Conservation (phyloP, 805 yeast genomes). For the Wickerhamiella domercqiae region DNA sequence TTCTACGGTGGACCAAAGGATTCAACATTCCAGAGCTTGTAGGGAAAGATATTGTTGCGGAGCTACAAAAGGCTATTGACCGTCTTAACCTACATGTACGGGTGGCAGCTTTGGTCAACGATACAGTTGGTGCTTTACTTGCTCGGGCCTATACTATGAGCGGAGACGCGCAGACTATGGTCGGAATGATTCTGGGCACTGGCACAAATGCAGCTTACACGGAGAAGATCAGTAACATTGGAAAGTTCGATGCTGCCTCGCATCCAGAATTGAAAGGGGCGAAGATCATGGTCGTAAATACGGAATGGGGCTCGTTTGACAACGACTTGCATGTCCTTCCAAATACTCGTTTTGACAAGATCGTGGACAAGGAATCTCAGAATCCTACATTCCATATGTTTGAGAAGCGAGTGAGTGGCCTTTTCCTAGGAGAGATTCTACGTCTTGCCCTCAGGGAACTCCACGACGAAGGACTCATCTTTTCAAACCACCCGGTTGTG, state of each 20-base stretch:
- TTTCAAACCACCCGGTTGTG: slow-evolving; percentile 22
- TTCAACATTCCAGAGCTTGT: slow-evolving; percentile 75
- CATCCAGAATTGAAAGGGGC: slow-evolving; percentile 21
- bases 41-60: slow-evolving; percentile 63
- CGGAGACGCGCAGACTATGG: slow-evolving; percentile 53
- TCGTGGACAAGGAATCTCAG: slow-evolving; percentile 56
- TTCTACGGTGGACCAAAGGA: slow-evolving; percentile 95
- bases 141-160: slow-evolving; percentile 72
- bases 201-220: slow-evolving; percentile 95
- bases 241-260: slow-evolving; percentile 46
- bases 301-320: slow-evolving; percentile 98
- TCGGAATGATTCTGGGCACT: slow-evolving; percentile 91
- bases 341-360: slow-evolving; percentile 56
- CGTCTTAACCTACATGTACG: slow-evolving; percentile 36
- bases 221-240: slow-evolving; percentile 59
- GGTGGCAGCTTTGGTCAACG: slow-evolving; percentile 85
- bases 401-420: slow-evolving; percentile 83
- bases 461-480: slow-evolving; percentile 40
- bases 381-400: slow-evolving; percentile 82
- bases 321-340: slow-evolving; percentile 66
- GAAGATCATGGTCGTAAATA: slow-evolving; percentile 67
- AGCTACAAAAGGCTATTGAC: slow-evolving; percentile 58
- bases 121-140: slow-evolving; percentile 86
- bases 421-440: slow-evolving; percentile 83
- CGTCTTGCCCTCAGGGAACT: slow-evolving; percentile 57